Percentiles rank a stretch among this genome's conserved stretches.
Conservation (phyloP, 768 basidiomycete species). For the Heimioporus sp. region DNA sequence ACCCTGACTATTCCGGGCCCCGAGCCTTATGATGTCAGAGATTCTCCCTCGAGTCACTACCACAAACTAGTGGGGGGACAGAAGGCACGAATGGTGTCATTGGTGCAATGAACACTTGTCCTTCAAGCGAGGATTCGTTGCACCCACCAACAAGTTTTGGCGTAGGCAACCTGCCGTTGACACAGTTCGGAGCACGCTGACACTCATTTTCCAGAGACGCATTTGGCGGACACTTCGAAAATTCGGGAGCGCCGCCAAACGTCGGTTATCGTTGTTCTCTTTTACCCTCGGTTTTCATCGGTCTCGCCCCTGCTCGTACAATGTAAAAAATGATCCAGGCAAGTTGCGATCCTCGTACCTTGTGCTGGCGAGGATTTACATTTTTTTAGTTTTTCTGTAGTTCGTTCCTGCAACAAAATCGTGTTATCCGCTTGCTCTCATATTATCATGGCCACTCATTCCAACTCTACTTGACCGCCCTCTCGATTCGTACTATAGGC, state of each 20-base stretch:
- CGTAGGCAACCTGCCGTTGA: conserved; percentile 10
- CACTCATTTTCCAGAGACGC: conserved; percentile 11
- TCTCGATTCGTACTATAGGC: not conserved
- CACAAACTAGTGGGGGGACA: conserved; percentile 9
- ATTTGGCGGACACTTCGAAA: conserved; percentile 14
- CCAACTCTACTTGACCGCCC: not conserved
- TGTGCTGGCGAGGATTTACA: not conserved
- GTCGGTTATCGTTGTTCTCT: conserved; percentile 13
- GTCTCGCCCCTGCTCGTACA: conserved; percentile 20
- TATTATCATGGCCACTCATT: conserved; percentile 2
- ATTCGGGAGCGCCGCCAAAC: conserved; percentile 13
- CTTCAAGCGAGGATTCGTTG: conserved; percentile 7
- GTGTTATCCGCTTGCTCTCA: not conserved
- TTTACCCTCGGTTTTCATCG: not conserved
- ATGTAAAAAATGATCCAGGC: conserved; percentile 22
- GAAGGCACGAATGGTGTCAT: conserved; percentile 3
- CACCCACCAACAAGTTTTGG: conserved; percentile 5
- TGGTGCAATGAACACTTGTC: not conserved
- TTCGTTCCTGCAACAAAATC: not conserved
- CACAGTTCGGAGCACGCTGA: not conserved
- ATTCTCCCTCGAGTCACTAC: conserved; percentile 23
- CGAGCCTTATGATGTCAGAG: conserved; percentile 15
- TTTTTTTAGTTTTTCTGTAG: conserved; percentile 17
- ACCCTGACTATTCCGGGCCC: not conserved
- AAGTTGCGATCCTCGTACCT: not conserved